Base-by-base conservation (phyloP, 371 early-diverging fungal genomes). In the Mortierella sp. region DNA sequence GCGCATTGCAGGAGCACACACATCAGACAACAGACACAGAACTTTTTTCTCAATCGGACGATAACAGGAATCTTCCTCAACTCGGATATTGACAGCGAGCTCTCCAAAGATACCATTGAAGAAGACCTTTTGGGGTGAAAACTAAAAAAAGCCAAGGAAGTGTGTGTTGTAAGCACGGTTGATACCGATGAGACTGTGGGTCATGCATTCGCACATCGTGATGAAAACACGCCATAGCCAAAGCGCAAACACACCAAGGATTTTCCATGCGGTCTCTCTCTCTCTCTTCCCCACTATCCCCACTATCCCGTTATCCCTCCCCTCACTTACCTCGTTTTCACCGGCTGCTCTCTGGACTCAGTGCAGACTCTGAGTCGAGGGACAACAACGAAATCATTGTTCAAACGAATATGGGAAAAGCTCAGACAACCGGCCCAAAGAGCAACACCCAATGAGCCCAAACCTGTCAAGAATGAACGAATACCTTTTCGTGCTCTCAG, bases 361-460 rank as follows among this genome's bases (percentile, higher is more conserved):
- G 61, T 31, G 37, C 6, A 58, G 31, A 58, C 22, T 34, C 34
- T 34, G 22, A 19, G 16, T 24, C 14, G 16, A 29, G 19, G 22
- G 37, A 19, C 48, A 31, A 19, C 41, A 24, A 24, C 45, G 24
- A 64, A 31, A 13, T 64, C 41, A 64, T 41, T 41, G 14, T 64
- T 40, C 34, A 58, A 55, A 58, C 9, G 34, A 34, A 16, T 16
- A 19, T 10, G 61, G 19, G 37, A 58, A n/a, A 52, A 58, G 61
- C 61, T 58, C 61, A 58, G 61, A 58, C 61, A 34, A 58, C 61
- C 9, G 61, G 37, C 37, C 31, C 61, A 58, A 58, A 31, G 61
- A 58, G 61, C 19, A 58, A 58, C 31, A 34, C 31, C 37, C 61
- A 58, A 58, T 58, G 61, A 58, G 66, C 66, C 45, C 66, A 45